These are phyloP conservation scores for Pichia deserticola DNA, from an alignment of 805 yeast genomes.

Conservation along the genomic window DNA sequence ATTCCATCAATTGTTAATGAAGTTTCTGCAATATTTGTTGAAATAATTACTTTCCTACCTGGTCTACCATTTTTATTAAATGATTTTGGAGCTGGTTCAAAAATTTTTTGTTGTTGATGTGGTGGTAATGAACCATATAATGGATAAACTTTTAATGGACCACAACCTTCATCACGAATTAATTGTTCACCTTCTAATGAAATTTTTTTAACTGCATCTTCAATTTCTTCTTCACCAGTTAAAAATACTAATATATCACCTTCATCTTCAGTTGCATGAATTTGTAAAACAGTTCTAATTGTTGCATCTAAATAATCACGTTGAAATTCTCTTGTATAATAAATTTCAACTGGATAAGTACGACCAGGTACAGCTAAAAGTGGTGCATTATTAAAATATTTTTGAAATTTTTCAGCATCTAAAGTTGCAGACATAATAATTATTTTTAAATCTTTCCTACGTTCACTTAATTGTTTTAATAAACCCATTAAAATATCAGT, in stretches of 20 bases:
- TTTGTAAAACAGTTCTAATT: constrained; percentile 88
- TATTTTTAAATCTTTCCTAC: constrained; percentile 84
- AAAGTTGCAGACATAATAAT: constrained; percentile 97
- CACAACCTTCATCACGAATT: constrained; percentile 81
- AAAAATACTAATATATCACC: constrained; percentile 84
- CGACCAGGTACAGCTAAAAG: constrained; percentile 95
- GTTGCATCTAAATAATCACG: constrained; percentile 93
- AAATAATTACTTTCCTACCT: constrained; percentile 88
- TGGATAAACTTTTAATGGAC: constrained; percentile 86
- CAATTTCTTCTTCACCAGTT: constrained; percentile 97
- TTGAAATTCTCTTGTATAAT: constrained; percentile 95
- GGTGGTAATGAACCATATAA: constrained; percentile 96
- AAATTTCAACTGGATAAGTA: constrained; percentile 94
- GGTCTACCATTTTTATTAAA: constrained; percentile 71
- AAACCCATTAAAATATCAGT: constrained; percentile 97
- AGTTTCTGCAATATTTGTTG: constrained; percentile 96
- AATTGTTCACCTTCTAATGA: constrained; percentile 84
- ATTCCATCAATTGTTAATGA: constrained; percentile 96
- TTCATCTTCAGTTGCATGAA: constrained; percentile 91
- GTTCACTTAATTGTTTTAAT: constrained; percentile 66
- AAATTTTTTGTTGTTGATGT: constrained; percentile 86
- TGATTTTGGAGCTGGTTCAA: constrained; percentile 81
- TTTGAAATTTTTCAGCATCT: constrained; percentile 94
- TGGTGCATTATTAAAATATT: constrained; percentile 86
- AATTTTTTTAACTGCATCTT: constrained; percentile 89